Evolutionary conservation across 805 yeast genomes (phyloP).

Genomic region (Kodamaea laetipori): DNA sequence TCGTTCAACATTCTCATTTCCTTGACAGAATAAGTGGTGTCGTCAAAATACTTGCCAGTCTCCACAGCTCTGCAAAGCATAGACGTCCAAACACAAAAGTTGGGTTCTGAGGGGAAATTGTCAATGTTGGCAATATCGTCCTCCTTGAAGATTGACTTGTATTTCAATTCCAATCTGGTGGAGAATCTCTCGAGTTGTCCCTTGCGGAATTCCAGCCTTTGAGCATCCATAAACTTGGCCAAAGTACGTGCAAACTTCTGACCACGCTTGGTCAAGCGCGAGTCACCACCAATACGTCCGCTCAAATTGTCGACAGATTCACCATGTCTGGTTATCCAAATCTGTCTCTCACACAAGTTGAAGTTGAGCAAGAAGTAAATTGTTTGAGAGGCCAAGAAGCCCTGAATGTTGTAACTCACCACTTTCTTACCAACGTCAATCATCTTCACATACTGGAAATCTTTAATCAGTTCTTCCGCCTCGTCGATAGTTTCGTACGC

Average conservation of each 20-base stretch:
- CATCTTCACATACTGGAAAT: conserved; percentile 89
- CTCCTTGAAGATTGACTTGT: conserved; percentile 32
- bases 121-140: conserved; percentile 24
- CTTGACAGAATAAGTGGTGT: conserved; percentile 71
- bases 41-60: conserved; percentile 77
- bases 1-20: conserved; percentile 94
- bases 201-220: conserved; percentile 67
- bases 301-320: conserved; percentile 82
- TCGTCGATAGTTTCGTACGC: conserved; percentile 92
- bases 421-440: conserved; percentile 94
- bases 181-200: conserved; percentile 59
- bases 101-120: conserved; percentile 57
- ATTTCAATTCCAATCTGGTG: conserved; percentile 46
- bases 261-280: conserved; percentile 79
- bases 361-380: conserved; percentile 82
- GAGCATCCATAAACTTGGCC: conserved; percentile 69
- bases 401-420: conserved; percentile 85
- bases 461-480: conserved; percentile 62
- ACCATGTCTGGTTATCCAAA: conserved; percentile 95
- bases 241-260: conserved; percentile 70
- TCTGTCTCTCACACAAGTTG: conserved; percentile 85
- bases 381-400: conserved; percentile 88
- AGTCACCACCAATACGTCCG: conserved; percentile 93
- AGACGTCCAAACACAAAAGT: conserved; percentile 90
- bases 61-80: conserved; percentile 79